Base-by-base conservation (phyloP, 164 flowering plant genomes). In the Warburgia ugandensis region DNA sequence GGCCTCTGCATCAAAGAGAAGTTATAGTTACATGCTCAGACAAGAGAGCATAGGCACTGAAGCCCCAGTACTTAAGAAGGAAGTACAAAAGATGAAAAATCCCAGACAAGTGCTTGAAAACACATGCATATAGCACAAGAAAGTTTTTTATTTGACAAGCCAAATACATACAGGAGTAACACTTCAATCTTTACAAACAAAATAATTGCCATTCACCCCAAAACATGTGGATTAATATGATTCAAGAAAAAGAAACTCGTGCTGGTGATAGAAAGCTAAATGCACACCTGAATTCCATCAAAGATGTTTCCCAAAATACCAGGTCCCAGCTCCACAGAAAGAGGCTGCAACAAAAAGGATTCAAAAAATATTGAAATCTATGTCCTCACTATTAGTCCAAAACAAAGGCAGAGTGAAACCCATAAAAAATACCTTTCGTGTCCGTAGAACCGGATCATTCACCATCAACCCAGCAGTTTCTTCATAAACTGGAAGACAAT, bases 381-480 rank as follows among this genome's bases (percentile, higher is more conserved):
- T 6, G 8, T 41, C 27, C 4, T 21, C 2, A 45, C 17, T 2
- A n/a, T n/a, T n/a, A n/a, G n/a, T n/a, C n/a, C 25, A 16, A 30
- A 14, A 30, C 2, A 46, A 7, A 2, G 13, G n/a, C 21, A 47
- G n/a, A 30, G 31, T 42, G 2, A 35, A 45, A 25, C 31, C 41
- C 25, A 0, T 14, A 20, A 35, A 4, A 42, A 14, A 37, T 50
- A 89, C 99, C 94, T 89, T 94, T 66, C 76, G 91, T 20, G 97
- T 94, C 17, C 99, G 77, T 26, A 89, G 68, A 65, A 94, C 97
- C 50, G 97, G 99, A 48, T 94, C 99, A 70, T 89, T 89, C 62
- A 94, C 97, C 73, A 42, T 94, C 62, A 94, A 60, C 32, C 99
- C 99, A 72, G 90, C 97, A 54, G 99, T 94, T 75, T 94, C 99